Base-by-base conservation (phyloP, 306 rosid genomes). In the Acacia confusa region DNA sequence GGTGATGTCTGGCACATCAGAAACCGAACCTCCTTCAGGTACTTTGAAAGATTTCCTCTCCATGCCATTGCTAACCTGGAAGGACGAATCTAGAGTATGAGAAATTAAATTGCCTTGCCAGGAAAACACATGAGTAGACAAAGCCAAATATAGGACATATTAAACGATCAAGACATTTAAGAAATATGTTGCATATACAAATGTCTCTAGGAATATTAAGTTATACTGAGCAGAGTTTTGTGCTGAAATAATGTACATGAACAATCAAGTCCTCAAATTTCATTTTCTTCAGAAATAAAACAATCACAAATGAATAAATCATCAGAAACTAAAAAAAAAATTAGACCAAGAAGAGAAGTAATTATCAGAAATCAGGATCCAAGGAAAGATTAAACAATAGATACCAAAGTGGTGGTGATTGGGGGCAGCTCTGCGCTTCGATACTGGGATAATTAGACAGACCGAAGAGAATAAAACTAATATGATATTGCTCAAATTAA, bases 1-100 rank as follows among this genome's bases (percentile, higher is more conserved):
- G 98, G 96, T 44, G 98, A 95, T 20, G 95, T 75, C 85, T 95
- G 99, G 84, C 99, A 95, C 85, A 95, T 88, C 67, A 93, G 86
- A 87, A 95, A 82, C 72, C 98, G 89, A 55, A 95, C 90, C 92
- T 95, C 99, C 89, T 92, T 95, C 78, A 93, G 82, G 84, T 88
- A 93, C 84, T 74, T 86, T 19, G 96, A 89, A 34, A 95, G 84
- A 17, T 85, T 84, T 79, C 92, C 96, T 81, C 98, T 92, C 99
- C 98, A 93, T 9, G 99, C 97, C 98, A 95, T 93, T 41, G 72
- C 70, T 71, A 70, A 76, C 80, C 86, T 75, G 77, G 19, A 61
- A 17, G 60, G 30, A 41, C 74, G 75, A 75, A 65, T 22, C 70
- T 17, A 81, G 45, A 64, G 44, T 84, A 11, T 75, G 70, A 73